Conservation (phyloP, 805 yeast genomes). For the Cyberlindnera misumaiensis region DNA sequence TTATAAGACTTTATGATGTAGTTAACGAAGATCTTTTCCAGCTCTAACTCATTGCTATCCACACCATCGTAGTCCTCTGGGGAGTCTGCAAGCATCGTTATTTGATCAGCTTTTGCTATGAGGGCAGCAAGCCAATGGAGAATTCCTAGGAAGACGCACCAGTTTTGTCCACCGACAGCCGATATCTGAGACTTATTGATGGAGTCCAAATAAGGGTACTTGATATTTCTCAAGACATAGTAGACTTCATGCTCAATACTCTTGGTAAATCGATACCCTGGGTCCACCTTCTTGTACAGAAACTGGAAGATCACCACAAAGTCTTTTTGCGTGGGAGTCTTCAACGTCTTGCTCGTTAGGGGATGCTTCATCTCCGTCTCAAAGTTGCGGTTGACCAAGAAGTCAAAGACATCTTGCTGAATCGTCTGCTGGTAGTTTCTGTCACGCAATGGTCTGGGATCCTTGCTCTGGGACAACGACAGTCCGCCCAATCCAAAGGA, state of each 20-base stretch:
- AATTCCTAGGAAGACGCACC: conserved; percentile 82
- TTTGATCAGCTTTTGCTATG: conserved; percentile 35
- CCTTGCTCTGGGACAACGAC: conserved; percentile 30
- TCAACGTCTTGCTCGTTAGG: conserved; percentile 55
- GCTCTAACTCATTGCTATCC: conserved; percentile 26
- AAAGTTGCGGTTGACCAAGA: conserved; percentile 54
- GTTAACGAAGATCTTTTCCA: conserved; percentile 42
- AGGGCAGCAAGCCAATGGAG: conserved; percentile 73
- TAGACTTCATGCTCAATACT: conserved; percentile 74
- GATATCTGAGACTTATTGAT: conserved; percentile 80
- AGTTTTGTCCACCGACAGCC: conserved; percentile 85
- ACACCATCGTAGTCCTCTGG: conserved; percentile 23
- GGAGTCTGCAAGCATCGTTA: conserved; percentile 24
- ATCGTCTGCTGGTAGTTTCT: conserved; percentile 56
- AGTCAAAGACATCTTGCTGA: conserved; percentile 63
- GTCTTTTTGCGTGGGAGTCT: conserved; percentile 81
- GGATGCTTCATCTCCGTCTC: conserved; percentile 72
- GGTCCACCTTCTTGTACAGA: conserved; percentile 71
- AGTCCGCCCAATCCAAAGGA: conserved; percentile 20
- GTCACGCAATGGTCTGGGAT: conserved; percentile 77
- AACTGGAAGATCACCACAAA: conserved; percentile 75
- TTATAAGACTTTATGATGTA: conserved; percentile 64
- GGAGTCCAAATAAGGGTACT: conserved; percentile 75
- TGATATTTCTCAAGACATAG: conserved; percentile 52
- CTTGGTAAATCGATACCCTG: conserved; percentile 62